Conservation (phyloP, 1,284 basidiomycete species). For the Irpex lacteus region DNA sequence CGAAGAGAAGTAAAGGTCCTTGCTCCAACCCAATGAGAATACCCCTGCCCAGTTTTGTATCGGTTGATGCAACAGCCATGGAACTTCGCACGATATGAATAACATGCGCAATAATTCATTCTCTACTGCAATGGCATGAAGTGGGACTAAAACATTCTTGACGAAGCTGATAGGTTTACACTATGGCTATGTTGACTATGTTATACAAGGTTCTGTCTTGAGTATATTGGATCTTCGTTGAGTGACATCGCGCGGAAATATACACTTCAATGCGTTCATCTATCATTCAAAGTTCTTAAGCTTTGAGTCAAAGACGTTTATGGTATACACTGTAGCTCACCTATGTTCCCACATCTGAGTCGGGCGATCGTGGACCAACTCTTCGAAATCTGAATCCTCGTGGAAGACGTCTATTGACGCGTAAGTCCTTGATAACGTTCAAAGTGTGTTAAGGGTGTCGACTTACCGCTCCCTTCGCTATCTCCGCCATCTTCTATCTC, state of each 20-base stretch:
- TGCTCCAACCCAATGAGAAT: neutral
- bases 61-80: neutral
- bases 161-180: neutral
- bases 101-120: neutral
- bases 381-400: conserved; percentile 37
- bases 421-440: neutral
- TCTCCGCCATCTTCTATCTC: conserved; percentile 30
- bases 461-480: conserved; percentile 40
- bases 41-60: neutral
- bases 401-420: conserved; percentile 38
- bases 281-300: too few relatives aligned
- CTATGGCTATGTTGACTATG: neutral
- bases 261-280: too few relatives aligned
- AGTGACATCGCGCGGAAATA: too few relatives aligned
- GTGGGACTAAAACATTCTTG: too few relatives aligned
- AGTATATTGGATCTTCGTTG: too few relatives aligned
- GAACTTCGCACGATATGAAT: too few relatives aligned
- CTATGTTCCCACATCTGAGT: neutral
- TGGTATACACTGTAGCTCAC: neutral
- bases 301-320: too few relatives aligned
- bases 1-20: neutral
- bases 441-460: too few relatives aligned
- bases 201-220: neutral
- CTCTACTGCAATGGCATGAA: neutral
- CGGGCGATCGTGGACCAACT: conserved; percentile 3